Conservation (phyloP, 768 basidiomycete genomes). For the Leccinum broughii region DNA sequence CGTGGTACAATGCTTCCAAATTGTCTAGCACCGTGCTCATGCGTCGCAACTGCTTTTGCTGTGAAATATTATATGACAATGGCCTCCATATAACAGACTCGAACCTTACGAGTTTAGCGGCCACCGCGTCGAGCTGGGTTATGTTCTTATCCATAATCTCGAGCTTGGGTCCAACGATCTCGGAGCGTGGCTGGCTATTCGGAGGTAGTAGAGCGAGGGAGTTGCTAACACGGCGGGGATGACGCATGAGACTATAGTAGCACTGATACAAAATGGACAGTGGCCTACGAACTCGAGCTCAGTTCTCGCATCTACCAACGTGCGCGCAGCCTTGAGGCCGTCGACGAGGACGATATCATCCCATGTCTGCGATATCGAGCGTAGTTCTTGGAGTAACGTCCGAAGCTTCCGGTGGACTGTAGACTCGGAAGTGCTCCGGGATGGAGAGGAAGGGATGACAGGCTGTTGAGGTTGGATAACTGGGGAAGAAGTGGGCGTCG, state of each 20-base stretch:
- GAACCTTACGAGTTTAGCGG: constrained; percentile 63
- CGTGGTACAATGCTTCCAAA: constrained; percentile 62
- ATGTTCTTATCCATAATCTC: constrained; percentile 67
- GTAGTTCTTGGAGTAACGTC: constrained; percentile 66
- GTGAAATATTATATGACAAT: neutral
- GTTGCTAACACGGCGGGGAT: constrained; percentile 50
- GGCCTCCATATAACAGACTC: neutral
- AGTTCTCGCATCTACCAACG: constrained; percentile 74
- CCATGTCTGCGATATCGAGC: constrained; percentile 67
- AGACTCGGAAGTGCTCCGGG: constrained; percentile 51
- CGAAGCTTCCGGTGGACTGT: constrained; percentile 81
- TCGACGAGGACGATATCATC: constrained; percentile 80
- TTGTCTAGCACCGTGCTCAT: constrained; percentile 65
- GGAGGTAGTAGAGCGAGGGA: constrained; percentile 53
- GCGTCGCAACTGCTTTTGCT: constrained; percentile 73
- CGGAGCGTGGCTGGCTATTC: constrained; percentile 54
- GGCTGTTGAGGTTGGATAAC: constrained; percentile 44
- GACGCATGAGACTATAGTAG: neutral
- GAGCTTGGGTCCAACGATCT: constrained; percentile 66
- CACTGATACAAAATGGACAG: neutral
- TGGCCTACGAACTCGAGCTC: constrained; percentile 73
- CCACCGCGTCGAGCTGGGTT: constrained; percentile 54
- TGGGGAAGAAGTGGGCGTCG: constrained; percentile 71
- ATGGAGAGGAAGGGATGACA: constrained; percentile 41
- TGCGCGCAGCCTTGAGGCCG: constrained; percentile 73